Evolutionary conservation across 495 filamentous ascomycete genomes (phyloP).

Genomic region (Penicillium tannophilum): DNA sequence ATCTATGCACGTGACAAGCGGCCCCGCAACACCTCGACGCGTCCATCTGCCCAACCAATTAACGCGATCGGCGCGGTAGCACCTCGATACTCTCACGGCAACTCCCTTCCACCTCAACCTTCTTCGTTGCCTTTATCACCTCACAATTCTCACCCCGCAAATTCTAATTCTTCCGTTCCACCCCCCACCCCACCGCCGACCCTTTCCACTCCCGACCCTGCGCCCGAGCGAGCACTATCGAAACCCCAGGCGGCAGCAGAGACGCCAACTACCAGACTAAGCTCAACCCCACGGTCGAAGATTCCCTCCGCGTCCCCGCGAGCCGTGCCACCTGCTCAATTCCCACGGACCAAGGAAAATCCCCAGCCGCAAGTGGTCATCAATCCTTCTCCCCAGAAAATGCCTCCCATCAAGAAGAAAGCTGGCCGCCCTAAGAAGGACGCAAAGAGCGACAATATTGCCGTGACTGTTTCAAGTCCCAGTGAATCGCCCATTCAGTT

Average conservation of each 20-base stretch:
- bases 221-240: not conserved
- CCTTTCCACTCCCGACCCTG: not conserved
- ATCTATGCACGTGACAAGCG: not conserved
- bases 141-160: not conserved
- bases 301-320: not conserved
- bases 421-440: conserved; percentile 16
- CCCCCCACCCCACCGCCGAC: not conserved
- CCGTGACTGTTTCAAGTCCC: conserved; percentile 8
- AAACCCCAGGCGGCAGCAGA: not conserved
- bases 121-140: not conserved
- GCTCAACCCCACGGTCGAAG: not conserved
- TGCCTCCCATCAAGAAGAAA: conserved; percentile 12
- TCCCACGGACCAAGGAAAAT: conserved; percentile 3
- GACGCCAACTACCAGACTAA: not conserved
- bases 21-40: conserved; percentile 1
- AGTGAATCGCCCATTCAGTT: conserved; percentile 26
- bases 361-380: conserved; percentile 19
- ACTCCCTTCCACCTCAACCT: not conserved
- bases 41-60: not conserved
- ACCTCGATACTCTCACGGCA: not conserved
- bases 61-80: not conserved
- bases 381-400: conserved; percentile 14
- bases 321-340: not conserved
- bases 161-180: not conserved
- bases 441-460: not conserved